A percentile compares a stretch with the other conserved stretches of the same genome.
These are phyloP conservation scores for Pseudoperonospora humuli DNA, from an alignment of 352 stramenopile species.

Conservation along the genomic window DNA sequence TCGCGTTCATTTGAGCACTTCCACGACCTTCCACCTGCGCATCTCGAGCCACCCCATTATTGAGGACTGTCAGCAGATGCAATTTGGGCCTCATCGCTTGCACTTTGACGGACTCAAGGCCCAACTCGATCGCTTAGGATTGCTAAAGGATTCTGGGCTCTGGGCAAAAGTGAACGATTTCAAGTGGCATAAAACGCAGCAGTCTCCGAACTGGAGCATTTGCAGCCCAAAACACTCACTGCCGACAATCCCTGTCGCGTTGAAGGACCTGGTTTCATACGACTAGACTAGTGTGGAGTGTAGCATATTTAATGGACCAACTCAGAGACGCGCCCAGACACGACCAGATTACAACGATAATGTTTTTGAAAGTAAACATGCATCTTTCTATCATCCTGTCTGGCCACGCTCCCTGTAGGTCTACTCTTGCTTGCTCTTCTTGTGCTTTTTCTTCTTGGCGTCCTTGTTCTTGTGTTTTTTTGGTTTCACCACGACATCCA, in stretches of 20 bases:
- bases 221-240: slow-evolving; percentile 42
- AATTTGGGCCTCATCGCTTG: slow-evolving; percentile 73
- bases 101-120: slow-evolving; percentile 48
- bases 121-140: slow-evolving; percentile 49
- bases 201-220: slow-evolving; percentile 82
- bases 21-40: slow-evolving; percentile 72
- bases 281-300: slow-evolving; percentile 16
- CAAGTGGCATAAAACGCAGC: slow-evolving; percentile 84
- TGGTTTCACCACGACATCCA: slow-evolving; percentile 5
- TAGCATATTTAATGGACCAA: slow-evolving; percentile 18
- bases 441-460: slow-evolving; percentile 36
- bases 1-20: slow-evolving; percentile 67
- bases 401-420: slow-evolving; percentile 5
- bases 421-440: slow-evolving; percentile 57
- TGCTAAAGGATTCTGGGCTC: slow-evolving; percentile 49
- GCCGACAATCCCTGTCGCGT: slow-evolving; percentile 24
- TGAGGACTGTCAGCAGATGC: slow-evolving; percentile 79
- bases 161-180: slow-evolving; percentile 90
- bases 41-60: slow-evolving; percentile 87
- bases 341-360: slow-evolving; percentile 5
- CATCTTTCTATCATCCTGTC: slow-evolving; percentile 18
- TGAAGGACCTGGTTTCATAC: slow-evolving; percentile 33
- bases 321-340: neutral
- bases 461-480: slow-evolving; percentile 28
- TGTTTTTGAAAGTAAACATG: slow-evolving; percentile 22